A percentile compares a stretch with the other conserved stretches of the same genome.
Evolutionary conservation across 305 asterid species (phyloP).

Genomic region (Galium porrigens): DNA sequence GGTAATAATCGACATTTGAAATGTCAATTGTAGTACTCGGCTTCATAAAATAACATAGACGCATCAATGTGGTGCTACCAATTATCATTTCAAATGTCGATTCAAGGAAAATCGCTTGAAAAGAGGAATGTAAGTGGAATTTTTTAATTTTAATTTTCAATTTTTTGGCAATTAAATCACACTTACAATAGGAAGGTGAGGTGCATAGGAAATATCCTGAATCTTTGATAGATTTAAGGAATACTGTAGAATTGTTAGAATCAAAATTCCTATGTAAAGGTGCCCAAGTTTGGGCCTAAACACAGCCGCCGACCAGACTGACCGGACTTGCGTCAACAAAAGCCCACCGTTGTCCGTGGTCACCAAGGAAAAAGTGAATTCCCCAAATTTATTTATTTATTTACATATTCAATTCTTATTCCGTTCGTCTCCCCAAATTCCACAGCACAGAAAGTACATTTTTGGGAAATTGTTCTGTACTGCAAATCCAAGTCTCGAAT

Average conservation of each 20-base stretch:
- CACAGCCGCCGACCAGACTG: not conserved
- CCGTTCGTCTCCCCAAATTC: not conserved
- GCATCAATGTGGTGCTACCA: not conserved
- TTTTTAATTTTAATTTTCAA: not conserved
- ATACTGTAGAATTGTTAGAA: no score
- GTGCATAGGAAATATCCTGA: not conserved
- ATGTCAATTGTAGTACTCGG: not conserved
- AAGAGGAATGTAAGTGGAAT: not conserved
- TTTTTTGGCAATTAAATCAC: not conserved
- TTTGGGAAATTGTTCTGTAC: not conserved
- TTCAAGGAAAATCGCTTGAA: not conserved
- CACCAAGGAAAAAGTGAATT: not conserved
- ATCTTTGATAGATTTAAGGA: not conserved
- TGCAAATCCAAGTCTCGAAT: not conserved
- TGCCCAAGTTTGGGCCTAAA: not conserved
- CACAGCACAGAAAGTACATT: not conserved
- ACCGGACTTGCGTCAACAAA: not conserved
- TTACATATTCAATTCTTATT: not conserved
- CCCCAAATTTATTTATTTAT: not conserved
- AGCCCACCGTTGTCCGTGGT: slow-evolving; percentile 2
- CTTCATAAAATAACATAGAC: no score
- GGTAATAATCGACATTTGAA: not conserved
- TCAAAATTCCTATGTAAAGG: not conserved
- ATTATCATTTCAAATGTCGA: not conserved
- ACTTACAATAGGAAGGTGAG: not conserved